Evolutionary conservation across 495 filamentous ascomycete genomes (phyloP).

Genomic region (Neurospora cerealis): DNA sequence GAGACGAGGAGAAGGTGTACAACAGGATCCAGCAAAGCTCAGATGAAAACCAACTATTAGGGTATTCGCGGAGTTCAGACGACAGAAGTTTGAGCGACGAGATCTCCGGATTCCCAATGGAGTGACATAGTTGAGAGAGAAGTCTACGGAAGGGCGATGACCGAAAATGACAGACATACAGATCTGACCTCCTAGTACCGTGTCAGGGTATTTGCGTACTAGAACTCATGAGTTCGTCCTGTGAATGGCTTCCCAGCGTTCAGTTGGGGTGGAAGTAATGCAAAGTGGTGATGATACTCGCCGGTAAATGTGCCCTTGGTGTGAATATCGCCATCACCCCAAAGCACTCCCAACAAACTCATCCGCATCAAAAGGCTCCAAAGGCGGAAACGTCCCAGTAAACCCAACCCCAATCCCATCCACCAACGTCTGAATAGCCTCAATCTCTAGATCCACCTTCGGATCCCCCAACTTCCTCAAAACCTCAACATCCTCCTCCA

Average conservation of each 20-base stretch:
- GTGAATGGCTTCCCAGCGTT: background rate
- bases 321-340: background rate
- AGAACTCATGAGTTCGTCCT: too few species aligned
- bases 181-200: background rate
- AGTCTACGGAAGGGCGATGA: background rate
- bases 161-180: background rate
- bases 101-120: background rate
- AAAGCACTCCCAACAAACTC: conserved; percentile 6
- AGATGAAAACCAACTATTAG: background rate
- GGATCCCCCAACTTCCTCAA: conserved; percentile 12
- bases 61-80: background rate
- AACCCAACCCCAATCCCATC: conserved; percentile 12
- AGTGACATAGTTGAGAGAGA: background rate
- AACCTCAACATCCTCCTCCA: conserved; percentile 12
- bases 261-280: background rate
- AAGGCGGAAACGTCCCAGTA: background rate
- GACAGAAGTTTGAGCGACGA: background rate
- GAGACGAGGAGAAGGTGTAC: background rate
- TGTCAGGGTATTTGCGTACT: too few species aligned
- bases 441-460: conserved; percentile 16
- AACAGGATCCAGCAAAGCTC: background rate
- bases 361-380: conserved; percentile 2
- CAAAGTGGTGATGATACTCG: background rate
- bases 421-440: conserved; percentile 20
- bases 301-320: background rate